A percentile compares a stretch with the other conserved stretches of the same genome.
These are phyloP conservation scores for Pythium sp. DNA, from an alignment of 352 stramenopile species.

Conservation along the genomic window DNA sequence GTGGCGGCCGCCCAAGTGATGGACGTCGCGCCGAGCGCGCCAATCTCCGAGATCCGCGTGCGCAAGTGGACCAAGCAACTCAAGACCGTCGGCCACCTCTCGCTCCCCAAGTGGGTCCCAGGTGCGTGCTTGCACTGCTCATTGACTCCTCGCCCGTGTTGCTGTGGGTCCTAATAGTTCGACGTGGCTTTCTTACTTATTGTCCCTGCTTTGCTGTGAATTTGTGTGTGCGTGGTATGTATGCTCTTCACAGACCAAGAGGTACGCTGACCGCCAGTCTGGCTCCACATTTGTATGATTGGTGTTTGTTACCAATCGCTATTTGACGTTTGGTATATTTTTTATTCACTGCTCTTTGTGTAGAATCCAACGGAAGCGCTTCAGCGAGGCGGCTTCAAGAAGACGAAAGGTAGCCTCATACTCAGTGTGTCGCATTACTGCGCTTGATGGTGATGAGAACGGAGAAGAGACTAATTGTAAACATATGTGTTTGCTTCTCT, in stretches of 20 bases:
- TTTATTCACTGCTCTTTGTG: background rate
- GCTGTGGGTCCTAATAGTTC: background rate
- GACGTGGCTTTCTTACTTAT: background rate
- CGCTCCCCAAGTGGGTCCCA: slow-evolving; percentile 71
- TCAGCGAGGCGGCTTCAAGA: slow-evolving; percentile 60
- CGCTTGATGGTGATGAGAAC: background rate
- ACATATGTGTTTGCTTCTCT: background rate
- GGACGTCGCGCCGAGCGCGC: slow-evolving; percentile 36
- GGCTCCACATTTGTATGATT: background rate
- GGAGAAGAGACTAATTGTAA: background rate
- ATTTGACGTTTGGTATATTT: background rate
- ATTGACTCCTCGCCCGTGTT: background rate
- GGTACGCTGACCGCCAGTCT: slow-evolving; percentile 19
- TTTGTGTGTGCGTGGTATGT: too few species aligned
- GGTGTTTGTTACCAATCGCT: background rate
- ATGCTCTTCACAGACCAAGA: slow-evolving; percentile 38
- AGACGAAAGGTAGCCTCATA: slow-evolving; percentile 53
- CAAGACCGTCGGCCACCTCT: slow-evolving; percentile 69
- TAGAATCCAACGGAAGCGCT: slow-evolving; percentile 64
- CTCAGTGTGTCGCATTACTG: background rate
- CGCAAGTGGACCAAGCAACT: slow-evolving; percentile 75
- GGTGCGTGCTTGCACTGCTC: slow-evolving; percentile 24
- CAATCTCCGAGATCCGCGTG: slow-evolving; percentile 62
- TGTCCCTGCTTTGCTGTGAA: background rate
- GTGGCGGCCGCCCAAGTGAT: background rate